phyloP scores from a whole-genome alignment of 1,139 yeast genomes.

The Keqinozyma sinolaborantium region DNA sequence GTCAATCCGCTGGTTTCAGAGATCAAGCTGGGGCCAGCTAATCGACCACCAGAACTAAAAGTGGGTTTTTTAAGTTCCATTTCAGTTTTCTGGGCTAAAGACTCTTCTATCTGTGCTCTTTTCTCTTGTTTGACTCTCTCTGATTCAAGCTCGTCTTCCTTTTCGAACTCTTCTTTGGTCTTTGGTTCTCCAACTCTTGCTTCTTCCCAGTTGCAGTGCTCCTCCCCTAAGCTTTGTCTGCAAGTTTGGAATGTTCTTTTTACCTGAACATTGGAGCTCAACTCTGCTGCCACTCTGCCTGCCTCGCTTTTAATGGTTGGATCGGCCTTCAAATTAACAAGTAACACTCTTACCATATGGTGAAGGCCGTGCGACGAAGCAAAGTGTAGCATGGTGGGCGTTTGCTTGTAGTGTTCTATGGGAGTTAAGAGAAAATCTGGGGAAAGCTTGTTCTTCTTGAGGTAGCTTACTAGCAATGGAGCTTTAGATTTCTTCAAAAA shows the following conservation, averaged over 20 bases:
- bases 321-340: slow-evolving; percentile 66
- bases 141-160: slow-evolving; percentile 31
- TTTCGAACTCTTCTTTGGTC: slow-evolving; percentile 60
- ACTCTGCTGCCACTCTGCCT: slow-evolving; percentile 59
- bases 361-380: slow-evolving; percentile 67
- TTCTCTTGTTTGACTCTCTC: slow-evolving; percentile 34
- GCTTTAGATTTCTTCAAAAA: slow-evolving; percentile 73
- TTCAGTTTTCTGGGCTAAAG: slow-evolving; percentile 38
- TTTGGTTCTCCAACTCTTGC: slow-evolving; percentile 68
- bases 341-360: slow-evolving; percentile 64
- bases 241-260: slow-evolving; percentile 65
- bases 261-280: slow-evolving; percentile 41
- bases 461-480: slow-evolving; percentile 63
- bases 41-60: slow-evolving; percentile 24
- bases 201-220: slow-evolving; percentile 60
- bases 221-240: slow-evolving; percentile 67
- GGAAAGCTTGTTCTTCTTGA: slow-evolving; percentile 55
- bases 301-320: slow-evolving; percentile 53
- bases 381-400: slow-evolving; percentile 78
- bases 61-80: slow-evolving; percentile 33
- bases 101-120: slow-evolving; percentile 35
- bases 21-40: slow-evolving; percentile 19
- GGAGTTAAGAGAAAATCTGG: slow-evolving; percentile 55
- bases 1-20: slow-evolving; percentile 32
- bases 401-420: slow-evolving; percentile 38